A percentile compares a stretch with the other conserved stretches of the same genome.
phyloP scores from a whole-genome alignment of 805 yeast genomes.

The Kazachstania africana region DNA sequence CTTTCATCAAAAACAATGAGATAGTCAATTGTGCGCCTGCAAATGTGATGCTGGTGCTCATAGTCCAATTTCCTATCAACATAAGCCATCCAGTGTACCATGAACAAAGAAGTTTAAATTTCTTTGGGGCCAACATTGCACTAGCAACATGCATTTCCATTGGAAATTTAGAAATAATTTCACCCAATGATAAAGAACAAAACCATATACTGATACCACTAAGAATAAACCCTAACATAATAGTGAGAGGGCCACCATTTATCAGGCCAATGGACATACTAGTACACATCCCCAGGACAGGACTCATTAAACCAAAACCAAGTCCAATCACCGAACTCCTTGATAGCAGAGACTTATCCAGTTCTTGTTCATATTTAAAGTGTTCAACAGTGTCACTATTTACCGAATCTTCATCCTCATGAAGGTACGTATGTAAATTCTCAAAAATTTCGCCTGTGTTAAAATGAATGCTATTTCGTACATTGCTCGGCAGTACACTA shows the following conservation, averaged over 20 bases:
- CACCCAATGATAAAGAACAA: constrained; percentile 64
- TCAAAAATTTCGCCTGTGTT: constrained; percentile 18
- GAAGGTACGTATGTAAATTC: constrained; percentile 20
- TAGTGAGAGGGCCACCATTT: constrained; percentile 70
- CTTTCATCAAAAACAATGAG: constrained; percentile 51
- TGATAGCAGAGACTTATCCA: constrained; percentile 50
- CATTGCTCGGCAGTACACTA: constrained; percentile 11
- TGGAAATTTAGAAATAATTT: constrained; percentile 66
- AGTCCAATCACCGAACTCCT: constrained; percentile 63
- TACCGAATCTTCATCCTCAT: constrained; percentile 33
- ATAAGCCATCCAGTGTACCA: constrained; percentile 77
- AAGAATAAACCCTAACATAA: constrained; percentile 61
- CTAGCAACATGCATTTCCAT: constrained; percentile 70
- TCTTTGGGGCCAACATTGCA: constrained; percentile 52
- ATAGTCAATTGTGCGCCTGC: constrained; percentile 68
- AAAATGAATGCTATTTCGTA: constrained; percentile 16
- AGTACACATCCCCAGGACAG: constrained; percentile 66
- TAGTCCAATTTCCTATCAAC: constrained; percentile 66
- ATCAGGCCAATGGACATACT: constrained; percentile 59
- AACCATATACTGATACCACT: constrained; percentile 53
- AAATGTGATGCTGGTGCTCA: constrained; percentile 60
- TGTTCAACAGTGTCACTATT: constrained; percentile 50
- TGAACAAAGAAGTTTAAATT: constrained; percentile 44
- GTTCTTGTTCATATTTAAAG: constrained; percentile 61
- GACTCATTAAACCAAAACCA: constrained; percentile 74